phyloP scores from a whole-genome alignment of 2,329 filamentous ascomycete species.

The Trichoderma hamatum region DNA sequence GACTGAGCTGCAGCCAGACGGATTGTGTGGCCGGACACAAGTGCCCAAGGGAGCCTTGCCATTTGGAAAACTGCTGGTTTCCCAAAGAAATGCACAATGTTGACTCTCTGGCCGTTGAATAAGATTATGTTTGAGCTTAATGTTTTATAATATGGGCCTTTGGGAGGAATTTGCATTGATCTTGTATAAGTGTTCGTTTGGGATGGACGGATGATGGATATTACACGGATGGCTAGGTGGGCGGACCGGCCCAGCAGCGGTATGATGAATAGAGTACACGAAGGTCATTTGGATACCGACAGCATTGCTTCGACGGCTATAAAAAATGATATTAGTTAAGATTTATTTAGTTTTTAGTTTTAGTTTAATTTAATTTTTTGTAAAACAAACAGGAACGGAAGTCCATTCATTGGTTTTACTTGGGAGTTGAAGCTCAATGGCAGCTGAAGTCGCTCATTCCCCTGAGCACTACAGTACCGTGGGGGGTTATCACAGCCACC shows the following conservation, averaged over 20 bases:
- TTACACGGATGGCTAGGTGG: neutral
- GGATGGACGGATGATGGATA: neutral
- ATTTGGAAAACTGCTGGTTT: constrained; percentile 29
- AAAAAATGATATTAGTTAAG: constrained; percentile 1
- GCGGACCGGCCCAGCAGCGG: no score
- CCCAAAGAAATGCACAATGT: constrained; percentile 30
- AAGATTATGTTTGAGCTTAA: neutral
- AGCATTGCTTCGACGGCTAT: constrained; percentile 14
- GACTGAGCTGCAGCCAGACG: constrained; percentile 35
- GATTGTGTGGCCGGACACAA: constrained; percentile 33
- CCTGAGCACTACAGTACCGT: constrained; percentile 4
- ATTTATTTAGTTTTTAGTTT: constrained; percentile 5
- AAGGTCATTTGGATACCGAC: constrained; percentile 3
- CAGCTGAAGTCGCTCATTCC: neutral
- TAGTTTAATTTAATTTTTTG: neutral
- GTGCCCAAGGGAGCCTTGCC: constrained; percentile 30
- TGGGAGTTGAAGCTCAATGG: neutral
- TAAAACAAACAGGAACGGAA: neutral
- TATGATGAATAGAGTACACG: constrained; percentile 2
- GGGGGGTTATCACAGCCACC: neutral
- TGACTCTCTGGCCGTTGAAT: constrained; percentile 25
- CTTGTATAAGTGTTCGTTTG: constrained; percentile 11
- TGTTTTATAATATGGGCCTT: neutral
- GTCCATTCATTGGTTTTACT: neutral
- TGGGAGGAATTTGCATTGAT: constrained; percentile 15